Base-by-base conservation (phyloP, 129 eudicot genomes). In the Erigeron canadensis region DNA sequence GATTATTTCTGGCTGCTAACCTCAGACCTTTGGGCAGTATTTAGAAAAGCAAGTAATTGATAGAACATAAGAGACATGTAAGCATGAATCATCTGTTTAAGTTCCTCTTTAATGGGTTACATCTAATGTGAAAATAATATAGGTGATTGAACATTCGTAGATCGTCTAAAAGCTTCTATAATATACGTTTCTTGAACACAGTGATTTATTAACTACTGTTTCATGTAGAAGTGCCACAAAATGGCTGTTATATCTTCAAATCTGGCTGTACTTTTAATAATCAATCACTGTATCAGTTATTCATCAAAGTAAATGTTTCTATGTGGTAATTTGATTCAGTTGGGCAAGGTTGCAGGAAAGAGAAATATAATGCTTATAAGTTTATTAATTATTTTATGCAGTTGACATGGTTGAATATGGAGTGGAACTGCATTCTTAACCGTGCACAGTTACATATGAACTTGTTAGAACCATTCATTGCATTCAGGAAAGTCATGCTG, bases 391-490 rank as follows among this genome's bases (percentile, higher is more conserved):
- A 55, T 12, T 45, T 64, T 28, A 51, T 84, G 75, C 75, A 94
- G 99, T 70, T 94, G 72, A 80, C 91, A 79, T 69, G 86, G 87
- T 84, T 94, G 57, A 85, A 84, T 71, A 82, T 7, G 28, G 88
- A 90, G 51, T 94, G 97, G 97, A 81, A 78, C 65, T 75, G 84
- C 85, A 84, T 86, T 55, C 41, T 94, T 80, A 79, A 86, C 63
- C 91, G 87, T 75, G 80, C 93, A 66, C 95, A 86, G 74, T 77
- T 86, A 73, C 95, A 94, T 81, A 94, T 89, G 99, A 89, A 84
- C 84, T 82, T 94, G 75, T 63, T 94, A 81, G 99, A 94, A 74
- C 99, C 97, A 6, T 89, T 87, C 75, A 85, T 94, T 48, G 99
- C 97, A 75, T 89, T 94, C 74, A 89, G 99, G 83, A 85, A 84